These are phyloP conservation scores for Talinum fruticosum DNA, from an alignment of 148 eudicot species.

Conservation along the genomic window DNA sequence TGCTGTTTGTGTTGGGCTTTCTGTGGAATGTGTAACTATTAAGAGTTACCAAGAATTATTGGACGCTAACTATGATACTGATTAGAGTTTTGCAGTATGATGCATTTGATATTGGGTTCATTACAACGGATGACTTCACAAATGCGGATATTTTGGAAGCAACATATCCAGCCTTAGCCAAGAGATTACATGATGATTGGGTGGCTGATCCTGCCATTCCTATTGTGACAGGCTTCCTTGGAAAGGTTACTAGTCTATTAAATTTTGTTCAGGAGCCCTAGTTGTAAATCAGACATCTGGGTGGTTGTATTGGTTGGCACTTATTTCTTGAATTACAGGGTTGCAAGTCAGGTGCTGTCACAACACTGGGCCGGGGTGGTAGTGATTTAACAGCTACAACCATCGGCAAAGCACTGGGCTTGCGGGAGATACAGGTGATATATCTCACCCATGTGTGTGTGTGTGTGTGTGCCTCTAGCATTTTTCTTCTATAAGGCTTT, in stretches of 20 bases:
- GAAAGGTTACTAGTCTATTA: slow-evolving; percentile 56
- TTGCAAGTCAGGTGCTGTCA: slow-evolving; percentile 88
- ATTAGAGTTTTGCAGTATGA: slow-evolving; percentile 73
- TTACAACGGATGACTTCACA: slow-evolving; percentile 93
- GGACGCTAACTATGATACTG: slow-evolving; percentile 21
- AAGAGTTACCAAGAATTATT: neutral
- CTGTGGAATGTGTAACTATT: too few species aligned
- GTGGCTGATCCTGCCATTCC: slow-evolving; percentile 80
- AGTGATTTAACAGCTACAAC: slow-evolving; percentile 99
- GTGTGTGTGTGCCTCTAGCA: too few species aligned
- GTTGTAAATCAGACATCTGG: neutral
- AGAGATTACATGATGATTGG: slow-evolving; percentile 77
- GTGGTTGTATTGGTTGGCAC: neutral
- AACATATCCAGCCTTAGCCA: slow-evolving; percentile 94
- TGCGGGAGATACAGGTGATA: slow-evolving; percentile 87
- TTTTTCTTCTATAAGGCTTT: too few species aligned
- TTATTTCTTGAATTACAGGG: slow-evolving; percentile 51
- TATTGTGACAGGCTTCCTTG: slow-evolving; percentile 90
- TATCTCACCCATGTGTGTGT: neutral
- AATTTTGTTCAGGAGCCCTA: neutral
- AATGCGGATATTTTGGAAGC: slow-evolving; percentile 98
- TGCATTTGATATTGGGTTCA: slow-evolving; percentile 89
- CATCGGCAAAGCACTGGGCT: slow-evolving; percentile 90
- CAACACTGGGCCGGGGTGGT: slow-evolving; percentile 97
- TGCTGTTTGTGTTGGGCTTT: too few species aligned